Conservation (phyloP, 306 rosid species). For the Prunus mira region DNA sequence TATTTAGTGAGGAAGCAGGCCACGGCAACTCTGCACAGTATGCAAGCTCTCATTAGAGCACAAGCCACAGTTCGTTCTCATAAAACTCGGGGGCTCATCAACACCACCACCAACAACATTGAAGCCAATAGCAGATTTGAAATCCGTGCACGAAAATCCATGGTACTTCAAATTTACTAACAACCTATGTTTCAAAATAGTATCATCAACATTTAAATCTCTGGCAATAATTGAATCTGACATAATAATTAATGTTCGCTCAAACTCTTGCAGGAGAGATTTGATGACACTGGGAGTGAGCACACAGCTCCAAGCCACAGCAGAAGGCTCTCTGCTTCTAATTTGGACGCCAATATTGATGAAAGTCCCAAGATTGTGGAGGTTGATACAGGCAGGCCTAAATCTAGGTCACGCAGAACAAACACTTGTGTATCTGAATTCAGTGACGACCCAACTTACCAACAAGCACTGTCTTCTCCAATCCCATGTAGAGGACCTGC, state of each 20-base stretch:
- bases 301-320: conserved; percentile 51
- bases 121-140: conserved; percentile 42
- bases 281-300: conserved; percentile 61
- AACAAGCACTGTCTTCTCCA: conserved; percentile 49
- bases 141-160: conserved; percentile 56
- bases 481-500: conserved; percentile 37
- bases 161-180: conserved; percentile 35
- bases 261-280: conserved; percentile 53
- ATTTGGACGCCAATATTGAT: conserved; percentile 47
- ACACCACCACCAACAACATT: conserved; percentile 33
- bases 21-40: conserved; percentile 68
- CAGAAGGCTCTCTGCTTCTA: conserved; percentile 58
- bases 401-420: conserved; percentile 64
- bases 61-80: conserved; percentile 74
- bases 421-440: conserved; percentile 66
- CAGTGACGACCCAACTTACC: conserved; percentile 52
- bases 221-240: background rate
- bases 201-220: conserved; percentile 7
- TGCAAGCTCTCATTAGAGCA: conserved; percentile 87
- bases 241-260: background rate
- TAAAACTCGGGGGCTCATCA: conserved; percentile 38
- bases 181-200: conserved; percentile 15
- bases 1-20: conserved; percentile 82
- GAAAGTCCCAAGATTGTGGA: conserved; percentile 82
- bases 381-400: conserved; percentile 77